phyloP scores from a whole-genome alignment of 2,329 filamentous ascomycete genomes.

The Alternaria sp. region DNA sequence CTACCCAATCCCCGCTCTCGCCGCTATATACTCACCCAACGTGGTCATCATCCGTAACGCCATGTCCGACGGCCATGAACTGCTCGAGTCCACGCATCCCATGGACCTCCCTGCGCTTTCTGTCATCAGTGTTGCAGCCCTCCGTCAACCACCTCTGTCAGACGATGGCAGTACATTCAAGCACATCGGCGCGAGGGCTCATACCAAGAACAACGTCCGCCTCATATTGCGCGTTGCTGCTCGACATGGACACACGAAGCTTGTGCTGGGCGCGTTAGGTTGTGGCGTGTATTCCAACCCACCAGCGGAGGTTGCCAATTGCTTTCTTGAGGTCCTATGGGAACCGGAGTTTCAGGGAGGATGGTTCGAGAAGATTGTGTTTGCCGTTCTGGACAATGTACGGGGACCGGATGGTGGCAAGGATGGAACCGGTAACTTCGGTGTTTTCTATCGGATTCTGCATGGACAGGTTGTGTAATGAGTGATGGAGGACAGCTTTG shows the following conservation, averaged over 20 bases:
- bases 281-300: constrained; percentile 73
- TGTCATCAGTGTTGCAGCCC: constrained; percentile 66
- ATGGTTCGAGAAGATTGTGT: constrained; percentile 70
- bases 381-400: constrained; percentile 63
- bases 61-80: constrained; percentile 54
- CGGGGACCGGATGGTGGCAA: constrained; percentile 30
- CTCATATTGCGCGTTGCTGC: constrained; percentile 66
- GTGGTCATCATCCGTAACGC: constrained; percentile 65
- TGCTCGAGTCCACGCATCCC: constrained; percentile 50
- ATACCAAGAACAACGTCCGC: constrained; percentile 69
- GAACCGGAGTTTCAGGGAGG: constrained; percentile 68
- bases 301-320: constrained; percentile 64
- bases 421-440: constrained; percentile 57
- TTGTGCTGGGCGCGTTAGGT: constrained; percentile 72
- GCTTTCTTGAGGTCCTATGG: constrained; percentile 66
- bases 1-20: constrained; percentile 61
- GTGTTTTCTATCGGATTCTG: constrained; percentile 51
- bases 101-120: constrained; percentile 59
- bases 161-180: constrained; percentile 22
- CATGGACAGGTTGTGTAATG: constrained; percentile 30
- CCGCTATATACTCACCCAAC: constrained; percentile 65
- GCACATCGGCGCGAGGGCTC: constrained; percentile 51
- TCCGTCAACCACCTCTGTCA: constrained; percentile 50
- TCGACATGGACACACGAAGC: constrained; percentile 59
- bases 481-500: background rate